phyloP scores from a whole-genome alignment of 176 grass and related monocot species.

The Oryza longistaminata region DNA sequence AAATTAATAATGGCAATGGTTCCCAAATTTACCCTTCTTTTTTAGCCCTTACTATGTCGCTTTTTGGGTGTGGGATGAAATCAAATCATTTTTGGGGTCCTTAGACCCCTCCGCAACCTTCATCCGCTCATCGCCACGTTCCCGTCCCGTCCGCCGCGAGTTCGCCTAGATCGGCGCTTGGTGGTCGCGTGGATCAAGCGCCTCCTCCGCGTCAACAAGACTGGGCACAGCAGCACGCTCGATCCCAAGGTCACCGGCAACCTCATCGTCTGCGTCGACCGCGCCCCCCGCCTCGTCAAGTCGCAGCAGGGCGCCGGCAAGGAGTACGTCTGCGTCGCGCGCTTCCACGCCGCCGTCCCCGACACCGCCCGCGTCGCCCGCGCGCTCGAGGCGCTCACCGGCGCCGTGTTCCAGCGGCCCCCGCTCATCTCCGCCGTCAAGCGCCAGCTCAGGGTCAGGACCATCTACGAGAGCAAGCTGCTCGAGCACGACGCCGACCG shows the following conservation, averaged over 20 bases:
- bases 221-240: slow-evolving; percentile 84
- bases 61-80: too few relatives aligned
- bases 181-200: slow-evolving; percentile 96
- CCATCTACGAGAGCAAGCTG: slow-evolving; percentile 86
- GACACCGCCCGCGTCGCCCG: slow-evolving; percentile 53
- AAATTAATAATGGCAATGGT: too few relatives aligned
- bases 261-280: slow-evolving; percentile 95
- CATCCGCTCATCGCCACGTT: too few relatives aligned
- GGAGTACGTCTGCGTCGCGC: slow-evolving; percentile 84
- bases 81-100: too few relatives aligned
- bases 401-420: slow-evolving; percentile 88
- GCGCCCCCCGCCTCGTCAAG: slow-evolving; percentile 90
- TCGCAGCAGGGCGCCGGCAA: slow-evolving; percentile 92
- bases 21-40: too few relatives aligned
- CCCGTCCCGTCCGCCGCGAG: too few relatives aligned
- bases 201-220: slow-evolving; percentile 74
- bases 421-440: slow-evolving; percentile 93
- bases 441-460: slow-evolving; percentile 85
- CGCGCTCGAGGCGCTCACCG: slow-evolving; percentile 76
- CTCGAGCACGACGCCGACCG: slow-evolving; percentile 70
- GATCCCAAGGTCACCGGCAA: slow-evolving; percentile 98
- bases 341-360: slow-evolving; percentile 72
- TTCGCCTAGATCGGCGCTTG: too few relatives aligned
- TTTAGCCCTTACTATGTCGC: too few relatives aligned
- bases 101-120: too few relatives aligned